Percentiles rank a stretch among this genome's conserved stretches.
phyloP scores from a whole-genome alignment of 495 filamentous ascomycete species.

The Penicillium cosmopolitanum region DNA sequence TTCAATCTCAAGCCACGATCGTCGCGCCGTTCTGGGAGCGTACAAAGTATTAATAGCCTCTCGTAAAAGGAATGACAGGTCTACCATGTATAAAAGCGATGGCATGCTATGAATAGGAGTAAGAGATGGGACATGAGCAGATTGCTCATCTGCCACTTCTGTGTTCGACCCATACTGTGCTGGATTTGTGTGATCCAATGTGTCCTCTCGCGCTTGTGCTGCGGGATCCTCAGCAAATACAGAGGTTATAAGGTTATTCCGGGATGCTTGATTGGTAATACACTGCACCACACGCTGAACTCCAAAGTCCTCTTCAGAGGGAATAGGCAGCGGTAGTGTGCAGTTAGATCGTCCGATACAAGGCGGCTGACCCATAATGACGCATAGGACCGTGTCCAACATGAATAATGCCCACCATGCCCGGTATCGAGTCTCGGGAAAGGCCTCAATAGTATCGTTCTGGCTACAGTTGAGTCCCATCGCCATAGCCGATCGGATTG shows the following conservation, averaged over 20 bases:
- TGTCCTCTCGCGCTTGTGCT: too few relatives aligned
- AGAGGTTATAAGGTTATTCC: not conserved
- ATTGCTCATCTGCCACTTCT: too few relatives aligned
- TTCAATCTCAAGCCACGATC: conserved; percentile 32
- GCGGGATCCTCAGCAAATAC: conserved; percentile 5
- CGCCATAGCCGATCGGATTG: conserved; percentile 59
- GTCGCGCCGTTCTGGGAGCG: conserved; percentile 17
- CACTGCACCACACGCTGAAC: too few relatives aligned
- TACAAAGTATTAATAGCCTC: too few relatives aligned
- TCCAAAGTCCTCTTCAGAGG: too few relatives aligned
- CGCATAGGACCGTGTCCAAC: conserved; percentile 58
- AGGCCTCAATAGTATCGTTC: conserved; percentile 46
- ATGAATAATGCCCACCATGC: conserved; percentile 60
- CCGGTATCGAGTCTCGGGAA: conserved; percentile 49
- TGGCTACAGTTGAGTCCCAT: conserved; percentile 67
- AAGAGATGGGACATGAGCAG: too few relatives aligned
- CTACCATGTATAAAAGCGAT: too few relatives aligned
- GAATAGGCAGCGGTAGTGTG: too few relatives aligned
- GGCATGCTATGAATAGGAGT: too few relatives aligned
- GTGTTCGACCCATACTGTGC: conserved; percentile 17
- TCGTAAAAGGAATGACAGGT: too few relatives aligned
- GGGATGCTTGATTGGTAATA: too few relatives aligned
- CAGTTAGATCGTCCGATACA: conserved; percentile 38
- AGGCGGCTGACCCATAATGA: conserved; percentile 64
- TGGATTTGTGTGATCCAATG: not conserved